Conservation (phyloP, 345 rosid species). For the Citrus unshiu region DNA sequence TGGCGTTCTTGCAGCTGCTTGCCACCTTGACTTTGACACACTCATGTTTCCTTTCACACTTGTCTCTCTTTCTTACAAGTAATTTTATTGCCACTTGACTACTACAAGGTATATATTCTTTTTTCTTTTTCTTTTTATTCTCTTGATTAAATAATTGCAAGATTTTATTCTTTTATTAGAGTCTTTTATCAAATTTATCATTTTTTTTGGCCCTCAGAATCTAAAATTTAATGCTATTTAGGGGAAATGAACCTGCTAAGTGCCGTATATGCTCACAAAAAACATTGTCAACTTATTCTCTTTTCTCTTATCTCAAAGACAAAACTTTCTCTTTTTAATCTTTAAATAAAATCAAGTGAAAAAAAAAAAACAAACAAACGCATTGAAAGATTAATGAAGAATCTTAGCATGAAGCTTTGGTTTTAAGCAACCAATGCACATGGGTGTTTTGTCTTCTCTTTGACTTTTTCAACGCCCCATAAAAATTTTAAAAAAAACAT, state of each 20-base stretch:
- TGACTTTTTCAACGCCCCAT: conserved; percentile 11
- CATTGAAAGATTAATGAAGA: background rate
- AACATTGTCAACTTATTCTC: background rate
- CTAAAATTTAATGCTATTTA: background rate
- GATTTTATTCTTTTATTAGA: background rate
- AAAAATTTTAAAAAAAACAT: no score
- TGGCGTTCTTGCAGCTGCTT: conserved; percentile 15
- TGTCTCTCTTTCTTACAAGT: background rate
- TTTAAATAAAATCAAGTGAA: background rate
- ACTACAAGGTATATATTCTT: background rate
- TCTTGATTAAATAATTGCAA: background rate
- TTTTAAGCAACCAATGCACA: background rate
- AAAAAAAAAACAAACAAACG: no score
- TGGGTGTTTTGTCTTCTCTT: background rate
- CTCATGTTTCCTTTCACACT: background rate
- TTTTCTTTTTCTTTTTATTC: background rate
- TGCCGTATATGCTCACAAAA: background rate
- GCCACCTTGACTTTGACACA: background rate
- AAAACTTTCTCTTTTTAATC: background rate
- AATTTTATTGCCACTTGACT: background rate
- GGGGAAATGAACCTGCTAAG: background rate
- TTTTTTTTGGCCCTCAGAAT: no score
- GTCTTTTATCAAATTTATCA: background rate
- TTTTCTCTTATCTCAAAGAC: background rate
- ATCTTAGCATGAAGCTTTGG: background rate